phyloP scores from a whole-genome alignment of 2,329 filamentous ascomycete species.

The Xylaria sp. region DNA sequence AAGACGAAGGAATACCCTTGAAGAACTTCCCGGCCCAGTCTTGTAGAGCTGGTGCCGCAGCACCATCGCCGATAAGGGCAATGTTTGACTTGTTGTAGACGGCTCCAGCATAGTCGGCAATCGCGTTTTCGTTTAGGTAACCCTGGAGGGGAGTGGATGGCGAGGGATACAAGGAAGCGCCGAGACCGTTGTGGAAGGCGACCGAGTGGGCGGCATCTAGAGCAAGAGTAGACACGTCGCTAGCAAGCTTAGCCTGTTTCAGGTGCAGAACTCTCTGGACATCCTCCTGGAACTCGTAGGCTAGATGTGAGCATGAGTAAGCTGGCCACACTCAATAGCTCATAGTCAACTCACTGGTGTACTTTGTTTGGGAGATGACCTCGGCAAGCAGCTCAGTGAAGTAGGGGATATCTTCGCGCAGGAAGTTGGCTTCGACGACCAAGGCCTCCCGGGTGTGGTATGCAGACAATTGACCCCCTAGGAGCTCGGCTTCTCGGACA shows the following conservation, averaged over 20 bases:
- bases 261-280: slow-evolving; percentile 79
- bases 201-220: slow-evolving; percentile 80
- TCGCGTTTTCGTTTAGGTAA: slow-evolving; percentile 80
- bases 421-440: slow-evolving; percentile 92
- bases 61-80: slow-evolving; percentile 89
- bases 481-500: slow-evolving; percentile 91
- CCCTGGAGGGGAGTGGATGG: slow-evolving; percentile 77
- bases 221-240: slow-evolving; percentile 73
- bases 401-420: slow-evolving; percentile 95
- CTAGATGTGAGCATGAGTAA: slow-evolving; percentile 58
- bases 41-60: slow-evolving; percentile 76
- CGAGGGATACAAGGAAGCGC: slow-evolving; percentile 78
- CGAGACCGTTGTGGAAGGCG: slow-evolving; percentile 78
- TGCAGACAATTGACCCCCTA: slow-evolving; percentile 87
- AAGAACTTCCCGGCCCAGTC: slow-evolving; percentile 98
- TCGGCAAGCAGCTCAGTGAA: slow-evolving; percentile 96
- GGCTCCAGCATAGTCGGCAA: slow-evolving; percentile 78
- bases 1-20: slow-evolving; percentile 69
- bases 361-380: slow-evolving; percentile 89
- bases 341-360: slow-evolving; percentile 68
- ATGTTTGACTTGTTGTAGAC: slow-evolving; percentile 93
- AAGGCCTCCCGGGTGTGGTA: slow-evolving; percentile 94
- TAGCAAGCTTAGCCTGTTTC: slow-evolving; percentile 78
- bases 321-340: slow-evolving; percentile 30
- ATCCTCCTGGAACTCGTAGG: slow-evolving; percentile 90